Conservation (phyloP, 179 eudicot genomes). For the Spinacia oleracea region DNA sequence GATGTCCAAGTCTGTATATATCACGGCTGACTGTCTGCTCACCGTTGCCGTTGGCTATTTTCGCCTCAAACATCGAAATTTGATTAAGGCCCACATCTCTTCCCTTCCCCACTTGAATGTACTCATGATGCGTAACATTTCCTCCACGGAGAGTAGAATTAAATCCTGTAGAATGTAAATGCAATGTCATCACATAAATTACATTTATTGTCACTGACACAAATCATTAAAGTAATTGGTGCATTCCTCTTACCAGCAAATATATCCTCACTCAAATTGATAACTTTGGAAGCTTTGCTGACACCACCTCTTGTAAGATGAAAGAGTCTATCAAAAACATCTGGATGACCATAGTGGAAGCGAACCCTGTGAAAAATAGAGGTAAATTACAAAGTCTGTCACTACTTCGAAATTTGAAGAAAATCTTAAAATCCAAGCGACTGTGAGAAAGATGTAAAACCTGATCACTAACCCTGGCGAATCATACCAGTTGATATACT, state of each 20-base stretch:
- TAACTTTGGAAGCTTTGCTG: slow-evolving; percentile 85
- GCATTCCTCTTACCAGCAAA: slow-evolving; percentile 65
- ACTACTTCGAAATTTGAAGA: neutral
- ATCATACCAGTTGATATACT: no score
- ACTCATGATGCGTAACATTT: slow-evolving; percentile 91
- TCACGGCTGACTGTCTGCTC: slow-evolving; percentile 97
- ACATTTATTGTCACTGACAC: slow-evolving; percentile 4
- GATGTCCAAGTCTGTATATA: slow-evolving; percentile 92
- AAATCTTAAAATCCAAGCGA: no score
- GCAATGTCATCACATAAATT: slow-evolving; percentile 10
- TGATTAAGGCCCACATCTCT: slow-evolving; percentile 98
- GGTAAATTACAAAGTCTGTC: neutral
- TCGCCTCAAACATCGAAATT: slow-evolving; percentile 94
- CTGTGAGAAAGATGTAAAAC: no score
- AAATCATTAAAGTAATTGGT: neutral
- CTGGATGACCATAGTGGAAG: slow-evolving; percentile 98
- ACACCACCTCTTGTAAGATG: slow-evolving; percentile 94
- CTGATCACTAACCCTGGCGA: no score
- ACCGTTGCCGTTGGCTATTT: slow-evolving; percentile 96
- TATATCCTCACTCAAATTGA: slow-evolving; percentile 91
- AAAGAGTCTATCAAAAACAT: slow-evolving; percentile 87
- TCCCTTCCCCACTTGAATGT: slow-evolving; percentile 95
- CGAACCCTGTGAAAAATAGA: slow-evolving; percentile 64
- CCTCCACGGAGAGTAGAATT: slow-evolving; percentile 96
- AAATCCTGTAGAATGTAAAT: slow-evolving; percentile 50